Conservation (phyloP, 495 filamentous ascomycete genomes). For the Neohortaea acidophila region DNA sequence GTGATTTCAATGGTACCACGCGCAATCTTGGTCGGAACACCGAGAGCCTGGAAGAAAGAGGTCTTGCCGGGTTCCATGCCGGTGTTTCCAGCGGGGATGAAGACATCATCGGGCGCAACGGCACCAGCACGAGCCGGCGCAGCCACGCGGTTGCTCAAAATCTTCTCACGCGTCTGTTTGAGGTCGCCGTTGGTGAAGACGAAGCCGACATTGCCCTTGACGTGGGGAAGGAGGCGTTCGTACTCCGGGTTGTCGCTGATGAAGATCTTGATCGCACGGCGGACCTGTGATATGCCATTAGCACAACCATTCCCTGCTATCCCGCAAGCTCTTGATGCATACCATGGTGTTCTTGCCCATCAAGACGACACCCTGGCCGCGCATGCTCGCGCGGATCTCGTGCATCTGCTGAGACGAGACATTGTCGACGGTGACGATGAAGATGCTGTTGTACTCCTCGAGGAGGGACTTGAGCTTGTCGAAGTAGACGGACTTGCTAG, state of each 20-base stretch:
- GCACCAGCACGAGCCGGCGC: constrained; percentile 96
- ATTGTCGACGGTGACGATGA: constrained; percentile 49
- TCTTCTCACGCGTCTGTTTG: constrained; percentile 80
- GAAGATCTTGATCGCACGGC: constrained; percentile 95
- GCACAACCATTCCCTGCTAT: constrained; percentile 8
- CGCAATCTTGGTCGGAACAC: constrained; percentile 99
- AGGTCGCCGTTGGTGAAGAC: constrained; percentile 98
- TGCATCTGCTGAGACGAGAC: constrained; percentile 99
- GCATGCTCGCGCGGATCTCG: constrained; percentile 86
- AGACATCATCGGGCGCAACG: constrained; percentile 78
- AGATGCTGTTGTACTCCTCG: constrained; percentile 83
- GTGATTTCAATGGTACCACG: constrained; percentile 99
- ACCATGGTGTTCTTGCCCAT: constrained; percentile 99
- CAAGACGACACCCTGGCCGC: constrained; percentile 79
- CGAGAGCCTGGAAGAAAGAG: constrained; percentile 99
- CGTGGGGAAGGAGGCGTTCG: constrained; percentile 87
- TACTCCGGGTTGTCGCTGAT: constrained; percentile 81
- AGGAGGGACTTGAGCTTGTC: constrained; percentile 93
- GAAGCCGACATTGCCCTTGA: constrained; percentile 96
- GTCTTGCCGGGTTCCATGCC: constrained; percentile 99
- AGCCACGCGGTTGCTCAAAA: constrained; percentile 90
- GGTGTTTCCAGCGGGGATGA: constrained; percentile 91
- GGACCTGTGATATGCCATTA: constrained; percentile 40
- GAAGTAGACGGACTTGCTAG: constrained; percentile 94
- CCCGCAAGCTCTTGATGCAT: constrained; percentile 4